These are phyloP conservation scores for Kalaharituber pfeilii DNA, from an alignment of 2,329 filamentous ascomycete genomes.

Conservation along the genomic window DNA sequence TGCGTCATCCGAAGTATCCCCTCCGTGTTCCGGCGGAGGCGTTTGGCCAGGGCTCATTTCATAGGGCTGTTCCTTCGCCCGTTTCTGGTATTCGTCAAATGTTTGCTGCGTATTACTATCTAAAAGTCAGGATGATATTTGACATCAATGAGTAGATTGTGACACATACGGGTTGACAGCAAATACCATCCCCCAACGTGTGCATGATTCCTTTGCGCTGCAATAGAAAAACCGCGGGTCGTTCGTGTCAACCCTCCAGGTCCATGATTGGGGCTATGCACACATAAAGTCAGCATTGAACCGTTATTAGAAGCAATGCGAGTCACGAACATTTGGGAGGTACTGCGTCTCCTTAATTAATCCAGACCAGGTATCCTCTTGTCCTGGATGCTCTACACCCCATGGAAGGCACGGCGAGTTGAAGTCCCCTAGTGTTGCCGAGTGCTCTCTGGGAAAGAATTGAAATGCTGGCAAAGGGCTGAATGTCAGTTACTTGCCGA, in stretches of 20 bases:
- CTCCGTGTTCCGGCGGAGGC: constrained; percentile 33
- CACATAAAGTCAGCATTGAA: no score
- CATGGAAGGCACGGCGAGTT: constrained; percentile 46
- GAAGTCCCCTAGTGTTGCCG: constrained; percentile 44
- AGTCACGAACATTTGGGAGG: no score
- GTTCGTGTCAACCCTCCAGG: constrained; percentile 31
- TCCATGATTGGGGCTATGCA: constrained; percentile 28
- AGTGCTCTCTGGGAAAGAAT: constrained; percentile 47
- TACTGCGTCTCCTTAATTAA: constrained; percentile 33
- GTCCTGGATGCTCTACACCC: constrained; percentile 34
- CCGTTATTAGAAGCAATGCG: no score
- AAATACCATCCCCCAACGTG: constrained; percentile 51
- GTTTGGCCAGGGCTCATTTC: constrained; percentile 41
- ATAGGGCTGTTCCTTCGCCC: constrained; percentile 34
- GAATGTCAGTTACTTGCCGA: background rate
- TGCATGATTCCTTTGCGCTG: constrained; percentile 48
- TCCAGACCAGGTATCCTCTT: constrained; percentile 34
- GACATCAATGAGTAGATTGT: background rate
- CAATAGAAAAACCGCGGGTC: constrained; percentile 54
- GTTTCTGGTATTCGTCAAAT: constrained; percentile 23
- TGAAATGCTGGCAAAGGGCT: constrained; percentile 28
- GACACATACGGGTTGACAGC: constrained; percentile 48
- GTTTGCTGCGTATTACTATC: background rate
- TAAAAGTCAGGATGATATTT: background rate
- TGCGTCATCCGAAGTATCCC: background rate